These are phyloP conservation scores for Penicillium bovifimosum DNA, from an alignment of 495 filamentous ascomycete species.

Conservation along the genomic window DNA sequence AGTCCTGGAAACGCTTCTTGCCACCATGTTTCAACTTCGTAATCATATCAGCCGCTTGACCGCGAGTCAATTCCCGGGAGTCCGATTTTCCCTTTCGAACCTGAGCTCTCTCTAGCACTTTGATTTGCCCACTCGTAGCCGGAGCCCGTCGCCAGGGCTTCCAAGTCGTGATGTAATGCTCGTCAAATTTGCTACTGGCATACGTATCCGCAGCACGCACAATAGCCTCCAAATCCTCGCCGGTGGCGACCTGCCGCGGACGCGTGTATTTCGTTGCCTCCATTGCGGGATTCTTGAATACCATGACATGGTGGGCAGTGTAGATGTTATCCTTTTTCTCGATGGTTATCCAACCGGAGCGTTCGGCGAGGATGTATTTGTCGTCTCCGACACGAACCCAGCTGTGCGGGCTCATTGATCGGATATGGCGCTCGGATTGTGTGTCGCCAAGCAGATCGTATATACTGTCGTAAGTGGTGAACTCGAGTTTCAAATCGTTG, in stretches of 20 bases:
- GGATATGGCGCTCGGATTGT: slow-evolving; percentile 69
- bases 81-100: slow-evolving; percentile 49
- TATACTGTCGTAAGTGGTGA: slow-evolving; percentile 85
- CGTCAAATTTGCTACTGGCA: slow-evolving; percentile 57
- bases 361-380: slow-evolving; percentile 58
- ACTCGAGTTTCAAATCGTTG: slow-evolving; percentile 40
- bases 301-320: slow-evolving; percentile 31
- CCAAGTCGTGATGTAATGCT: slow-evolving; percentile 48
- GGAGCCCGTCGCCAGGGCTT: slow-evolving; percentile 62
- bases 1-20: slow-evolving; percentile 58
- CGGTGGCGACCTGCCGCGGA: slow-evolving; percentile 58
- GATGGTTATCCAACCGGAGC: slow-evolving; percentile 52
- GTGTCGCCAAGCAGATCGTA: slow-evolving; percentile 84
- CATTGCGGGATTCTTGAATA: slow-evolving; percentile 21
- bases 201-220: slow-evolving; percentile 81
- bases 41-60: slow-evolving; percentile 85
- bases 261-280: slow-evolving; percentile 44
- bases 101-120: slow-evolving; percentile 64
- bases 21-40: slow-evolving; percentile 84
- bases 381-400: slow-evolving; percentile 72
- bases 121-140: slow-evolving; percentile 64
- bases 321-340: slow-evolving; percentile 38
- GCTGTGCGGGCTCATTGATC: slow-evolving; percentile 60
- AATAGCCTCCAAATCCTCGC: slow-evolving; percentile 59
- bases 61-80: slow-evolving; percentile 61